phyloP scores from a whole-genome alignment of 2,329 filamentous ascomycete species.

The Pestalotiopsis sp. region DNA sequence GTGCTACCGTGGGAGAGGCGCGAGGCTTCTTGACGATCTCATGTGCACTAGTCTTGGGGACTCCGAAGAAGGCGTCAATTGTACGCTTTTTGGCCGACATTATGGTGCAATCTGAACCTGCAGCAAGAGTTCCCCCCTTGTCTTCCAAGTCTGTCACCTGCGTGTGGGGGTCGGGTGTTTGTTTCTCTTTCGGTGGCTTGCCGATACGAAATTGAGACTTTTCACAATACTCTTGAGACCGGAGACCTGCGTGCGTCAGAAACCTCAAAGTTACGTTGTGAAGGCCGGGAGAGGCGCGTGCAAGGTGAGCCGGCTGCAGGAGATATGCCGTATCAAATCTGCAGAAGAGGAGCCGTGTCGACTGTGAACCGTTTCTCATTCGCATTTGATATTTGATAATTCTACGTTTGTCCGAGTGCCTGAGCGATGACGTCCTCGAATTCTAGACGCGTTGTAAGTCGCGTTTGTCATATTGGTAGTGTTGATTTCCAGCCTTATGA shows the following conservation, averaged over 20 bases:
- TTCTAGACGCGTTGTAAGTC: not conserved
- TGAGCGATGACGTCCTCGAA: slow-evolving; percentile 9
- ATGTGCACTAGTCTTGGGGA: slow-evolving; percentile 32
- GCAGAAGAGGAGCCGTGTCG: not conserved
- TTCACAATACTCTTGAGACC: not conserved
- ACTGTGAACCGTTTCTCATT: not conserved
- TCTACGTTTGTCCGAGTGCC: not conserved
- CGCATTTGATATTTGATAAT: not conserved
- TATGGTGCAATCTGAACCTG: no score
- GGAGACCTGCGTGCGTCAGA: not conserved
- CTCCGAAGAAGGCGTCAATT: slow-evolving; percentile 66
- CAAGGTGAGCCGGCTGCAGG: not conserved
- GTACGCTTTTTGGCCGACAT: slow-evolving; percentile 55
- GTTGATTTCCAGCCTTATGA: slow-evolving; percentile 8
- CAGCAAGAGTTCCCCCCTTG: no score
- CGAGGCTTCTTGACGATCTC: slow-evolving; percentile 34
- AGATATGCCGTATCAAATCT: not conserved
- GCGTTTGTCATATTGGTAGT: not conserved
- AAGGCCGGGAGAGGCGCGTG: not conserved
- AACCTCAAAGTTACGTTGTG: not conserved
- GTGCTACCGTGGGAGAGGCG: slow-evolving; percentile 12
- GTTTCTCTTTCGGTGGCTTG: not conserved
- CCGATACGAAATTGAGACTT: not conserved
- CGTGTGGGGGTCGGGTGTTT: not conserved
- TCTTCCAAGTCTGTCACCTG: no score